Evolutionary conservation across 495 filamentous ascomycete species (phyloP).

Genomic region (Hyaloscypha hepaticicola): DNA sequence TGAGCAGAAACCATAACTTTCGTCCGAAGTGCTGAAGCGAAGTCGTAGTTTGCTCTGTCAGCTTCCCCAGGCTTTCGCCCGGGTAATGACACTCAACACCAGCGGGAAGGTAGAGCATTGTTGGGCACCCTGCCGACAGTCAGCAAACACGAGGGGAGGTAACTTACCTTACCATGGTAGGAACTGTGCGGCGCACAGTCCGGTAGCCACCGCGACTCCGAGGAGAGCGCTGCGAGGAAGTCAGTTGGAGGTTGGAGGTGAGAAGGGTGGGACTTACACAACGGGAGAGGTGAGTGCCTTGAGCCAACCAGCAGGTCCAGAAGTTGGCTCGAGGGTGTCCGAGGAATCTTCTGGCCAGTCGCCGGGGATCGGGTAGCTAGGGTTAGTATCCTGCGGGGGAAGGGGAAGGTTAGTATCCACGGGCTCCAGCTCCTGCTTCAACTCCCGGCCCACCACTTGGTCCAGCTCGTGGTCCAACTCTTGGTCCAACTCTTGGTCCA

Average conservation of each 20-base stretch:
- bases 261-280: neutral
- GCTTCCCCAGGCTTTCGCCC: conserved; percentile 13
- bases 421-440: no score
- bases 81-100: conserved; percentile 16
- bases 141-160: neutral
- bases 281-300: neutral
- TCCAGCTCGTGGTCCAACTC: no score
- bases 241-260: neutral
- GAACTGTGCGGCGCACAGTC: neutral
- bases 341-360: neutral
- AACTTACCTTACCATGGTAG: neutral
- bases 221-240: neutral
- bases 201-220: neutral
- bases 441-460: no score
- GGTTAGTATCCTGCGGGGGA: no score
- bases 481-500: no score
- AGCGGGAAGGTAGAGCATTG: conserved; percentile 13
- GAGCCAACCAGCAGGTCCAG: conserved; percentile 1
- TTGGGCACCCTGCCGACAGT: conserved; percentile 2
- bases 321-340: neutral
- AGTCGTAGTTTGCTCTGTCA: neutral
- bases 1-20: neutral
- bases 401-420: no score
- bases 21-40: neutral
- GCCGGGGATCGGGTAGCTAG: neutral